Evolutionary conservation across 441 rosid genomes (phyloP).

Genomic region (Flueggea neowawraea): DNA sequence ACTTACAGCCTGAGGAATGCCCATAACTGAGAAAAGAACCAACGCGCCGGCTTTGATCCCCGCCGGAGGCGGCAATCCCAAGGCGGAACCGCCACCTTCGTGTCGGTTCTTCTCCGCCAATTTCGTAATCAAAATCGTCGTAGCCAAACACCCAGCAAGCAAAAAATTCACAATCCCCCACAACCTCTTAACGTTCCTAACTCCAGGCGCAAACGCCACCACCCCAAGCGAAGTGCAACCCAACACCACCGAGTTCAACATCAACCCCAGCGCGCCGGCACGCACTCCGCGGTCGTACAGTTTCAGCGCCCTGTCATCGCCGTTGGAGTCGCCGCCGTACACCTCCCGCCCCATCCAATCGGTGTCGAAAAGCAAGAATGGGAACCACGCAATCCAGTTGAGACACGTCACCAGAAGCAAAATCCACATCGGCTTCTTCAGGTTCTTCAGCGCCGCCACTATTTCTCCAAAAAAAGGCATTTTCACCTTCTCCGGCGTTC

Average conservation of each 20-base stretch:
- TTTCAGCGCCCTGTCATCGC: conserved; percentile 18
- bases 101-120: conserved; percentile 48
- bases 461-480: conserved; percentile 47
- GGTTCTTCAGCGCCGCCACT: conserved; percentile 37
- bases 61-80: conserved; percentile 34
- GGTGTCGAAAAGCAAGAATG: conserved; percentile 79
- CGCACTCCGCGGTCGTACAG: conserved; percentile 60
- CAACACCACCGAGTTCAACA: conserved; percentile 70
- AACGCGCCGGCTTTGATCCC: conserved; percentile 53
- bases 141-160: conserved; percentile 42
- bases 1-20: conserved; percentile 78
- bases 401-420: conserved; percentile 73
- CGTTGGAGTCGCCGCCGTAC: conserved; percentile 59
- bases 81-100: conserved; percentile 14
- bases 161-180: conserved; percentile 78
- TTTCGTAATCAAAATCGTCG: conserved; percentile 53
- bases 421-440: conserved; percentile 76
- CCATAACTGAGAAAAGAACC: conserved; percentile 57
- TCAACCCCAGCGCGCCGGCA: conserved; percentile 68
- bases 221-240: conserved; percentile 46
- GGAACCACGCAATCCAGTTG: conserved; percentile 94
- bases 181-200: conserved; percentile 58
- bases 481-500: background rate
- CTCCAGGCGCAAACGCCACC: conserved; percentile 37
- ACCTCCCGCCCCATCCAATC: conserved; percentile 97